These are phyloP conservation scores for Neurospora sp. DNA, from an alignment of 495 filamentous ascomycete species.

Conservation along the genomic window DNA sequence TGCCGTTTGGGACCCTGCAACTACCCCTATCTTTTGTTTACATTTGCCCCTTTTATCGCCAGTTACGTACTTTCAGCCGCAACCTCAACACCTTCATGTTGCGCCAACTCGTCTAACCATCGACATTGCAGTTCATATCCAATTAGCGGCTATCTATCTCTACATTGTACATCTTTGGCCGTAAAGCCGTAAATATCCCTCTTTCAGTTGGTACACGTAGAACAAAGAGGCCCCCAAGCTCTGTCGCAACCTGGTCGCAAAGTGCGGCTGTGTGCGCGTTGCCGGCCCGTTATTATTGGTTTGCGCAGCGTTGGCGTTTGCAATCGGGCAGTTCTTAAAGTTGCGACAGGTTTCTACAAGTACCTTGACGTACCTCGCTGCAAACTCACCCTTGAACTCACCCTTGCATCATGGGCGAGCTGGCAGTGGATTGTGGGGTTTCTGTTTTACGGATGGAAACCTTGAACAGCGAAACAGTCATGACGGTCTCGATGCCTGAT, in stretches of 20 bases:
- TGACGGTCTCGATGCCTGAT: conserved; percentile 6
- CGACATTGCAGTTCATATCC: too few relatives aligned
- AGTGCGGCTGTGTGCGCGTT: neutral
- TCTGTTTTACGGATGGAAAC: neutral
- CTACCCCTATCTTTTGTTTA: neutral
- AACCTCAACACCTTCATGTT: neutral
- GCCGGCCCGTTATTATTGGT: neutral
- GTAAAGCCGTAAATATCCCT: too few relatives aligned
- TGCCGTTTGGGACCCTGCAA: neutral
- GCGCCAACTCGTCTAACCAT: neutral
- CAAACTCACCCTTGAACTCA: neutral
- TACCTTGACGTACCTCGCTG: conserved; percentile 5
- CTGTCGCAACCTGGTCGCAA: neutral
- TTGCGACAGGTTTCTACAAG: conserved; percentile 2
- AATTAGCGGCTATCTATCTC: neutral
- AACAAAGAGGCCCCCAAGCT: neutral
- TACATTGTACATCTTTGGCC: neutral
- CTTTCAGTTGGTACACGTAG: neutral
- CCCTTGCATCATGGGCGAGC: conserved; percentile 1
- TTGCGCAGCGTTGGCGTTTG: neutral
- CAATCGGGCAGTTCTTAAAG: neutral
- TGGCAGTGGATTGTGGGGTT: neutral
- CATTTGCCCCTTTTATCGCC: neutral
- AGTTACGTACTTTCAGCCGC: neutral
- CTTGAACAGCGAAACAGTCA: neutral